Conservation (phyloP, 306 rosid genomes). For the Castanopsis chinensis region DNA sequence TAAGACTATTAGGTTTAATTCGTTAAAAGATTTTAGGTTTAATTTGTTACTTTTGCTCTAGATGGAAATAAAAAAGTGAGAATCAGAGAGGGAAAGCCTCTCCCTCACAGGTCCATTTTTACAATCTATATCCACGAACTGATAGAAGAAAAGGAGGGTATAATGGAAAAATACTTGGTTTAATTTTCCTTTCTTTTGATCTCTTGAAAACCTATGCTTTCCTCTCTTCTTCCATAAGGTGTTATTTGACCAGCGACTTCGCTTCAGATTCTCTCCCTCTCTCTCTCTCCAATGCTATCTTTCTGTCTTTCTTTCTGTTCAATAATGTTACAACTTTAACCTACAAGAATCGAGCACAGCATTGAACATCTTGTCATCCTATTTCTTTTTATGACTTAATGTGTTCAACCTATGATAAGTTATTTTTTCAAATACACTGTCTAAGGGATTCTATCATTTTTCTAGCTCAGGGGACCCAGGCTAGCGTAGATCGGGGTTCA, state of each 20-base stretch:
- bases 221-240: not conserved
- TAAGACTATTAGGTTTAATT: too few species aligned
- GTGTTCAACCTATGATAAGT: not conserved
- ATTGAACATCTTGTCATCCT: not conserved
- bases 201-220: not conserved
- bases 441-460: too few species aligned
- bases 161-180: not conserved
- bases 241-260: too few species aligned
- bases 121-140: not conserved
- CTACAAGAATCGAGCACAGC: not conserved
- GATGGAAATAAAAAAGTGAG: not conserved
- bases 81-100: not conserved
- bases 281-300: not conserved
- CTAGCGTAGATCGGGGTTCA: rapidly evolving
- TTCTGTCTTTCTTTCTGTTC: not conserved
- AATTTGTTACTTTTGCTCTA: not conserved
- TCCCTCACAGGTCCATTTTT: not conserved
- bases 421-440: too few species aligned
- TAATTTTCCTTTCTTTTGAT: not conserved
- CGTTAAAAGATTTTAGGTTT: too few species aligned
- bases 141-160: not conserved
- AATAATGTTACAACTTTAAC: not conserved
- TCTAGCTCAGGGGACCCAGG: too few species aligned
- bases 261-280: not conserved
- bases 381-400: not conserved